Percentiles rank a stretch among this genome's conserved stretches.
phyloP scores from a whole-genome alignment of 2,329 filamentous ascomycete genomes.

The Purpureocillium lavendulum region DNA sequence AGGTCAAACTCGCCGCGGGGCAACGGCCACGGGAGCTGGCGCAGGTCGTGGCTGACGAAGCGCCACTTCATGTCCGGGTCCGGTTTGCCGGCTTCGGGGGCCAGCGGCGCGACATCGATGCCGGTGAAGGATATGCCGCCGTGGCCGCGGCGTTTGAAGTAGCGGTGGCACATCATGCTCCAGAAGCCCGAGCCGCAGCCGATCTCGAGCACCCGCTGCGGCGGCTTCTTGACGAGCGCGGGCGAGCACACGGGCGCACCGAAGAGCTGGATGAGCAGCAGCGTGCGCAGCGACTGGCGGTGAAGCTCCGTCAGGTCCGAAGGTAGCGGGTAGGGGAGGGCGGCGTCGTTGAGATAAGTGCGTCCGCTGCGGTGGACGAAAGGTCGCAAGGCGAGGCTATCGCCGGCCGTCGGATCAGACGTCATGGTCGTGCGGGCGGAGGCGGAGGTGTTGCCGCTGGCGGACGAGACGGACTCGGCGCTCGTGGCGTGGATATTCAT shows the following conservation, averaged over 20 bases:
- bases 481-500: constrained; percentile 27
- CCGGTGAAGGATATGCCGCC: constrained; percentile 70
- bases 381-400: constrained; percentile 36
- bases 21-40: constrained; percentile 68
- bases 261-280: constrained; percentile 74
- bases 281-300: constrained; percentile 74
- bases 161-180: constrained; percentile 80
- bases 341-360: constrained; percentile 69
- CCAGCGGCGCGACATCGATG: constrained; percentile 67
- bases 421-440: constrained; percentile 38
- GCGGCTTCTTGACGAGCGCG: constrained; percentile 55
- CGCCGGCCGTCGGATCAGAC: constrained; percentile 37
- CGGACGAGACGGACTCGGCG: constrained; percentile 38
- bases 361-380: constrained; percentile 71
- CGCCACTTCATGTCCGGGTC: constrained; percentile 76
- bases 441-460: constrained; percentile 32
- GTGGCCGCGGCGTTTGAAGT: constrained; percentile 62
- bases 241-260: constrained; percentile 72
- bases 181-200: constrained; percentile 85
- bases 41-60: constrained; percentile 82
- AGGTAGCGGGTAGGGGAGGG: constrained; percentile 73
- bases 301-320: constrained; percentile 83
- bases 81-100: constrained; percentile 35
- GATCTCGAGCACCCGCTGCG: constrained; percentile 72
- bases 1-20: constrained; percentile 75